phyloP scores from a whole-genome alignment of 73 alveolate genomes.

The Paramecium bursaria region DNA sequence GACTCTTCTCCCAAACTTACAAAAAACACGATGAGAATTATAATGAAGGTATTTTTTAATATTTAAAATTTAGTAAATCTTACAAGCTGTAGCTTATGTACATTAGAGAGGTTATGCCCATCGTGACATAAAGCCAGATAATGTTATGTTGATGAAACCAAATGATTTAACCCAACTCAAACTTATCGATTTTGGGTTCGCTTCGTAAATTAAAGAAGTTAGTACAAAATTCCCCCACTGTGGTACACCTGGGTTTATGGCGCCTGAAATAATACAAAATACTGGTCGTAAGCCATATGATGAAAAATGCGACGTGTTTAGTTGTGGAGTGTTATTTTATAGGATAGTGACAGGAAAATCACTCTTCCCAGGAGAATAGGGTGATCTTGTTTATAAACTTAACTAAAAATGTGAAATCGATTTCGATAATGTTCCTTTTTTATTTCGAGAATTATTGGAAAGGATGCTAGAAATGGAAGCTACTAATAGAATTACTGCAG shows the following conservation, averaged over 20 bases:
- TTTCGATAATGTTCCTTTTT: background rate
- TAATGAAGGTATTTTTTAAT: conserved; percentile 34
- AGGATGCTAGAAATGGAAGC: background rate
- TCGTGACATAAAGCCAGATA: conserved; percentile 60
- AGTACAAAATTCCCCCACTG: conserved; percentile 34
- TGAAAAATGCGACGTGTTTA: conserved; percentile 48
- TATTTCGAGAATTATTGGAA: background rate
- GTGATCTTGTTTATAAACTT: background rate
- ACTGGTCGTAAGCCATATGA: conserved; percentile 5
- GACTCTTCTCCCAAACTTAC: background rate
- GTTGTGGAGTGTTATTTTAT: conserved; percentile 29
- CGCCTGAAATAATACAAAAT: conserved; percentile 38
- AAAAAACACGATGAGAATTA: background rate
- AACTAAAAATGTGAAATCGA: background rate
- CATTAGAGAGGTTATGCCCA: conserved; percentile 28
- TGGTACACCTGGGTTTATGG: conserved; percentile 62
- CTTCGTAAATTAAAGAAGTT: conserved; percentile 8
- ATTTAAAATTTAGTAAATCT: conserved; percentile 3
- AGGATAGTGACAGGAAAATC: background rate
- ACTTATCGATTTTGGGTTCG: conserved; percentile 56
- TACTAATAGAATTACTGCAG: background rate
- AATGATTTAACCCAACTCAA: background rate
- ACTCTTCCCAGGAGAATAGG: conserved; percentile 43
- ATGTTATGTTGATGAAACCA: background rate
- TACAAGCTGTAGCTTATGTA: conserved; percentile 8